A percentile compares a stretch with the other conserved stretches of the same genome.
Evolutionary conservation across 1,284 basidiomycete species (phyloP).

Genomic region (Xanthoconium separans): DNA sequence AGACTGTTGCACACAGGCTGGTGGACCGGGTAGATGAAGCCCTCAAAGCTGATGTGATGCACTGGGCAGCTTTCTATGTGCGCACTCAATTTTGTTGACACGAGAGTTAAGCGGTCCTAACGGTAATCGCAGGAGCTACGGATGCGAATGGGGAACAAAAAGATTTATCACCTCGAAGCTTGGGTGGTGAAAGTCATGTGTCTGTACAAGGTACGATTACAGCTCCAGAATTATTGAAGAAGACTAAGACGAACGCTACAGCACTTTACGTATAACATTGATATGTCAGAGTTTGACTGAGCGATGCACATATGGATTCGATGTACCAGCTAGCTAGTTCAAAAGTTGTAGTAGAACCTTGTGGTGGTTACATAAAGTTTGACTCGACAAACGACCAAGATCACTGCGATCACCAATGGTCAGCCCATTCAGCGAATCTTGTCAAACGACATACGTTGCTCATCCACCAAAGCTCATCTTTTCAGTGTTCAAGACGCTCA

Average conservation of each 20-base stretch:
- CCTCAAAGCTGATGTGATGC: constrained; percentile 88
- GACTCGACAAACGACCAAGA: background rate
- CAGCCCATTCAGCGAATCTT: constrained; percentile 7
- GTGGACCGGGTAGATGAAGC: constrained; percentile 79
- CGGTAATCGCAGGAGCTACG: constrained; percentile 69
- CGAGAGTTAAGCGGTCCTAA: background rate
- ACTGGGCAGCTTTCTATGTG: constrained; percentile 97
- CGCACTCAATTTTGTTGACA: constrained; percentile 29
- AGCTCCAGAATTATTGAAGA: background rate
- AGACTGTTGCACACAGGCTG: constrained; percentile 88
- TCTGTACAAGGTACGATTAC: constrained; percentile 59
- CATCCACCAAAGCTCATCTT: constrained; percentile 75
- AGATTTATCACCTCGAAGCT: constrained; percentile 94
- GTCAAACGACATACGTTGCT: background rate
- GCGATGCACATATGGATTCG: too few relatives aligned
- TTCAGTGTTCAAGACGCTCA: constrained; percentile 99
- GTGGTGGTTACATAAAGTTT: constrained; percentile 1
- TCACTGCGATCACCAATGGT: constrained; percentile 22
- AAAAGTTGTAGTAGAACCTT: too few relatives aligned
- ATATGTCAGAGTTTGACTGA: constrained; percentile 61
- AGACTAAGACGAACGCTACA: constrained; percentile 24
- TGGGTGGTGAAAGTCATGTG: constrained; percentile 89
- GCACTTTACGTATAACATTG: constrained; percentile 58
- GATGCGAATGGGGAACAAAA: constrained; percentile 89
- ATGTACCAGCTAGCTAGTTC: too few relatives aligned